phyloP scores from a whole-genome alignment of 257 asterid species.

The Solanum pinnatisectum region DNA sequence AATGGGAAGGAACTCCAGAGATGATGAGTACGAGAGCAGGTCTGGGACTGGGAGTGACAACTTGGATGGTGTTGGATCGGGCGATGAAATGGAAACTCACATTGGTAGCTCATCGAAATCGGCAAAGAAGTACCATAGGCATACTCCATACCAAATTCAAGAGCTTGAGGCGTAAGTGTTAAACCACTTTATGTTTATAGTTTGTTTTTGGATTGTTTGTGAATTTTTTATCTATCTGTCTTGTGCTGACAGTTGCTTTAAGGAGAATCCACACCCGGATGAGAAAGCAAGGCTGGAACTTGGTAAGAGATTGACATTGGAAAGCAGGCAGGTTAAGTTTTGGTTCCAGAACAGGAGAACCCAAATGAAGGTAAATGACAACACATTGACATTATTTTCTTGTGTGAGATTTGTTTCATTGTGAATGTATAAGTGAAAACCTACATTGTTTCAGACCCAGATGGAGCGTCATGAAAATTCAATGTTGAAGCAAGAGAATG shows the following conservation, averaged over 20 bases:
- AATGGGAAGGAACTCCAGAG: constrained; percentile 22
- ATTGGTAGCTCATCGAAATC: constrained; percentile 26
- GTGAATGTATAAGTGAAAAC: constrained; percentile 5
- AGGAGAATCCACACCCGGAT: constrained; percentile 87
- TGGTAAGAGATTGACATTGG: constrained; percentile 55
- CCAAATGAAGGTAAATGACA: constrained; percentile 65
- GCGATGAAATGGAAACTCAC: constrained; percentile 47
- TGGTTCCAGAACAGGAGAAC: constrained; percentile 95
- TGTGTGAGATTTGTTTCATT: neutral
- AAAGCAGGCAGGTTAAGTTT: constrained; percentile 66
- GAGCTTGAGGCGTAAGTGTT: constrained; percentile 63
- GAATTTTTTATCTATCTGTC: neutral
- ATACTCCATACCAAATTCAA: constrained; percentile 67
- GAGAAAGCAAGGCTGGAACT: constrained; percentile 75
- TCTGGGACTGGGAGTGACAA: constrained; percentile 69
- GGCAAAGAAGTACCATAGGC: constrained; percentile 57
- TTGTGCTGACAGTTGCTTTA: constrained; percentile 44
- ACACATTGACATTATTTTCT: neutral
- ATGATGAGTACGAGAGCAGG: constrained; percentile 56
- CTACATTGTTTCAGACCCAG: constrained; percentile 40
- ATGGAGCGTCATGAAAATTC: constrained; percentile 71
- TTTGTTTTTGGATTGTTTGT: neutral
- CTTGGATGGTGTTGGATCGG: constrained; percentile 48
- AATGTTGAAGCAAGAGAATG: constrained; percentile 64
- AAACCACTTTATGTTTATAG: neutral